Evolutionary conservation across 352 stramenopile genomes (phyloP), one percentile per base, ranked within the genome.

Genomic region (Phytophthora melonis): DNA sequence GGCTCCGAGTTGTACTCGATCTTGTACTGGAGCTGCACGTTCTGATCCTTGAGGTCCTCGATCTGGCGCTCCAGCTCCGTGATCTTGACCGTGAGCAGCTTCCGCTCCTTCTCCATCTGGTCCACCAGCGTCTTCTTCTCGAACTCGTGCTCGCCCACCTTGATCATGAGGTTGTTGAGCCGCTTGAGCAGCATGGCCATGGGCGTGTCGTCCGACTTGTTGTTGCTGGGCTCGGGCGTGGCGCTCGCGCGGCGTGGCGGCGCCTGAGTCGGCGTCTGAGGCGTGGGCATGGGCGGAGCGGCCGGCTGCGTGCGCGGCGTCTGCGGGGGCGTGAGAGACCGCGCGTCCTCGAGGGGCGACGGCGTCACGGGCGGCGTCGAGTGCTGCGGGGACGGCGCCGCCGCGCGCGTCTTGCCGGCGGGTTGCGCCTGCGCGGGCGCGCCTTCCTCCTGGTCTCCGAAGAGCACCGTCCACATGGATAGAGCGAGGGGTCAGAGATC

Each of bases 121-220:
- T 93, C 85, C 49, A 94, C 87, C 25, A 95, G 83, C 70, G 80
- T 92, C 68, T 93, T 93, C 80, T 95, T 95, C 74, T 95, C 89
- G 52, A 94, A 95, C 69, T 95, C 89, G 79, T 94, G 89, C 65
- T 95, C 87, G 55, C 89, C 89, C 10, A 89, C 87, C 67, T 93
- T 91, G 56, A 95, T 76, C 87, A 94, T 94, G n/a, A 95, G 77
- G 45, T 84, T 80, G 71, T 95, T 95, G 59, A 95, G 79, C 43
- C 89, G 77, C 47, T 90, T 90, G 14, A 95, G 71, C 59, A 95
- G 74, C 89, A 95, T 94, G 8, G 77, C 58, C 81, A 95, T 93
- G 3, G 88, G 64, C 23, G 80, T 82, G 55, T 91, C 64, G 2
- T 77, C 75, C 30, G 79, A 77, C 9, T 14, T 43, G 8, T 43